phyloP scores from a whole-genome alignment of 208 protist species.

The Strigomonas galati region DNA sequence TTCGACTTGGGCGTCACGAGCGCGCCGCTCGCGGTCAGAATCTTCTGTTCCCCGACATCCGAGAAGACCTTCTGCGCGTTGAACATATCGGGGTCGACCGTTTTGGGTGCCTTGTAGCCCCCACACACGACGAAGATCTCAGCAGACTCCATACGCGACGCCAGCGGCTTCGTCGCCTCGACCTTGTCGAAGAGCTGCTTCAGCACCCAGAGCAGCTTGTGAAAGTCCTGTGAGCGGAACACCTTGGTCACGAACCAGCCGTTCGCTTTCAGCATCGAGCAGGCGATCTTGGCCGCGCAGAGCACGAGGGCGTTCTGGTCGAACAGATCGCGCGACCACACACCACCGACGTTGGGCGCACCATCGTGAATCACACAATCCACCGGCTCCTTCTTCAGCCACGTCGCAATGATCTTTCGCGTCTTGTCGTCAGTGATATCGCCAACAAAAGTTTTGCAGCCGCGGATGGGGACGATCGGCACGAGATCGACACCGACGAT shows the following conservation, averaged over 20 bases:
- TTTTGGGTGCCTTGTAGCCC: constrained; percentile 94
- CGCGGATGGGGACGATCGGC: constrained; percentile 97
- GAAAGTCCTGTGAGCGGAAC: constrained; percentile 98
- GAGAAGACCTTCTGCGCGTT: constrained; percentile 95
- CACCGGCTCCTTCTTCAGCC: constrained; percentile 93
- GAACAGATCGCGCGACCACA: constrained; percentile 99
- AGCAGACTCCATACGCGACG: constrained; percentile 97
- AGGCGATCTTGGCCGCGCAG: constrained; percentile 95
- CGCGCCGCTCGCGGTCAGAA: constrained; percentile 59
- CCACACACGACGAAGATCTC: constrained; percentile 99
- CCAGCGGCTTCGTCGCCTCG: constrained; percentile 97
- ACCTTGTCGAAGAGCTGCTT: constrained; percentile 98
- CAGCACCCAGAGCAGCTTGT: constrained; percentile 98
- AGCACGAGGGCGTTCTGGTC: constrained; percentile 96
- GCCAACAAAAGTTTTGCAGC: constrained; percentile 94
- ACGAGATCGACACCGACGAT: constrained; percentile 98
- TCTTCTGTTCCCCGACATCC: constrained; percentile 90
- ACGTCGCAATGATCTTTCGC: constrained; percentile 89
- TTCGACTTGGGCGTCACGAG: constrained; percentile 76
- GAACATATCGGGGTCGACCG: constrained; percentile 96
- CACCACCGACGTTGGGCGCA: constrained; percentile 98
- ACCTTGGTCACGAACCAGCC: constrained; percentile 99
- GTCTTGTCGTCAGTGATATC: constrained; percentile 99
- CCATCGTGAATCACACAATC: constrained; percentile 99
- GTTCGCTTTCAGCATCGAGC: constrained; percentile 88